Base-by-base conservation (phyloP, 1,139 yeast species). In the Groenewaldozyma sp. region DNA sequence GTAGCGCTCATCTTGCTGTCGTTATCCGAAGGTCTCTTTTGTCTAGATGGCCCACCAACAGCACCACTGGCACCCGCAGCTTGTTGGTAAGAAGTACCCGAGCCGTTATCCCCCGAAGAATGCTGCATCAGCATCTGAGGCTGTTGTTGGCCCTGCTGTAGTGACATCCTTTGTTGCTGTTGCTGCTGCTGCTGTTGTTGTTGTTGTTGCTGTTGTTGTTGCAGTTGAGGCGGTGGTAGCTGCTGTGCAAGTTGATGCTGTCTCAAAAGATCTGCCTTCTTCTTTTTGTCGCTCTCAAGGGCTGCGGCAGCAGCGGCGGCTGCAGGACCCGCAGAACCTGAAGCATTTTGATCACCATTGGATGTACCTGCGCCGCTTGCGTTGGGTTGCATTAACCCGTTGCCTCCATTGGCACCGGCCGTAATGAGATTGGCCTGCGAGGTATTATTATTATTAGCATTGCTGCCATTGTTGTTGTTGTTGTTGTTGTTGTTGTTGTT, bases 1-100 rank as follows among this genome's bases (percentile, higher is more conserved):
- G 26, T 22, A 22, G 26, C 26, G 11, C 11, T 22, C 26, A 22
- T 22, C 26, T 27, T 27, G 16, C 31, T 13, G n/a, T 27, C 16
- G 10, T 10, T 10, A 27, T 9, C 31, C 11, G 16, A 9, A 10
- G n/a, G n/a, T n/a, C n/a, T n/a, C n/a, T n/a, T n/a, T n/a, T n/a
- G n/a, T n/a, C n/a, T n/a, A n/a, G n/a, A n/a, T n/a, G n/a, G n/a
- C n/a, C n/a, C n/a, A n/a, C n/a, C n/a, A n/a, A n/a, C n/a, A n/a
- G n/a, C n/a, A n/a, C n/a, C n/a, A n/a, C n/a, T n/a, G n/a, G n/a
- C n/a, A n/a, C n/a, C n/a, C n/a, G n/a, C n/a, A n/a, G n/a, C n/a
- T n/a, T n/a, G n/a, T n/a, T 24, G n/a, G n/a, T 24, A 24, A 24
- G 27, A 9, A n/a, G 41, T 20, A 74, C 74, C 32, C 68, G 11